These are phyloP conservation scores for Zygoascus tannicola DNA, from an alignment of 805 yeast species.

Conservation along the genomic window DNA sequence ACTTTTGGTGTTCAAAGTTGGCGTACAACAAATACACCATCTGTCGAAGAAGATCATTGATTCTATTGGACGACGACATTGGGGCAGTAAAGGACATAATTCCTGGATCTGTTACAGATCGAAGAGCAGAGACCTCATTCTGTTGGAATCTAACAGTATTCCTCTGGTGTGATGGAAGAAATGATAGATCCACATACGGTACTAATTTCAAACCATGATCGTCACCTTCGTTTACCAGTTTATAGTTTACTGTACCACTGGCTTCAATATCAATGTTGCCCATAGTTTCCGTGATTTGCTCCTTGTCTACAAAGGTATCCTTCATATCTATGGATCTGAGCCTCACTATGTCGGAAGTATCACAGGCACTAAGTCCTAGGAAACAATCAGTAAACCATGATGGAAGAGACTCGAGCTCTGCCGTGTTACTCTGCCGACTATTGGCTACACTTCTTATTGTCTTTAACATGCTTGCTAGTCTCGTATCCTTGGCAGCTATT, in stretches of 20 bases:
- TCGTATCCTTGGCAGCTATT: not conserved
- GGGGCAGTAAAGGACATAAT: constrained; percentile 63
- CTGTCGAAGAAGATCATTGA: constrained; percentile 28
- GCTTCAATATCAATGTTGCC: constrained; percentile 13
- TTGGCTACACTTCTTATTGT: not conserved
- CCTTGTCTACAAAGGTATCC: constrained; percentile 18
- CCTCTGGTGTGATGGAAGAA: not conserved
- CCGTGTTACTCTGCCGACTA: not conserved
- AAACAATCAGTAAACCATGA: constrained; percentile 30
- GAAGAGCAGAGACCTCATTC: constrained; percentile 23
- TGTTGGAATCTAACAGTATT: constrained; percentile 17
- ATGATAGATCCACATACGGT: not conserved
- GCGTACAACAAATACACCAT: constrained; percentile 18
- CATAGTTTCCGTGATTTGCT: constrained; percentile 15
- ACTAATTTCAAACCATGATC: not conserved
- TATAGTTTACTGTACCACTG: constrained; percentile 1
- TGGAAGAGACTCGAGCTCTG: constrained; percentile 20
- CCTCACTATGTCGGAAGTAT: not conserved
- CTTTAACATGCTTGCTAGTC: not conserved
- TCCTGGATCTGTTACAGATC: constrained; percentile 33
- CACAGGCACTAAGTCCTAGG: constrained; percentile 29
- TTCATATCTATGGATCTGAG: not conserved
- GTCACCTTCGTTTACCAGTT: not conserved
- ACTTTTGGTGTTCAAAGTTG: constrained; percentile 22
- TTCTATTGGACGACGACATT: constrained; percentile 58